Evolutionary conservation across 176 grass and related monocot species (phyloP).

Genomic region (Oryza coarctata): DNA sequence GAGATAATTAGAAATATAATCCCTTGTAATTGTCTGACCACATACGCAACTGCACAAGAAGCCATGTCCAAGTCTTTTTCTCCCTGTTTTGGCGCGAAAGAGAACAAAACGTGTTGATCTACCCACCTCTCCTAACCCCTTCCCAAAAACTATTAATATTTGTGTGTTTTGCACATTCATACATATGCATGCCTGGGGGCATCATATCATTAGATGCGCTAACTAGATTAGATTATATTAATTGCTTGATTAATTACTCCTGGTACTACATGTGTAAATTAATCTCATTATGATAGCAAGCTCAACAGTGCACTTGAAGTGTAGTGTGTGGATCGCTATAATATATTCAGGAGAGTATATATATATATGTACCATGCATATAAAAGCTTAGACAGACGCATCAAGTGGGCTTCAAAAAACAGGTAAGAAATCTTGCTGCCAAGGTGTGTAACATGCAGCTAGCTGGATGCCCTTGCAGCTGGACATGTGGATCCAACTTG

Average conservation of each 20-base stretch:
- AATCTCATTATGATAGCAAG: constrained; percentile 7
- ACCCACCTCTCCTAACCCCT: not conserved
- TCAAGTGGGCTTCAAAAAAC: not conserved
- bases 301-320: constrained; percentile 38
- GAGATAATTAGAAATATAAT: not conserved
- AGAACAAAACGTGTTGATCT: not conserved
- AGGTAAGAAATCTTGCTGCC: not conserved
- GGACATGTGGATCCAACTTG: not conserved
- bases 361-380: not conserved
- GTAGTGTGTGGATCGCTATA: not conserved
- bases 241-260: not conserved
- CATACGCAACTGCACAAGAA: not conserved
- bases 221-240: not conserved
- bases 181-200: not conserved
- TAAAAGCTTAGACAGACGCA: not conserved
- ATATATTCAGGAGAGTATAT: not conserved
- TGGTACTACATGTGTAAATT: not conserved
- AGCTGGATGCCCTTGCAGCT: not conserved
- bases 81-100: not conserved
- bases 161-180: not conserved
- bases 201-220: not conserved
- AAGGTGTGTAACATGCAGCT: not conserved
- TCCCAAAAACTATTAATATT: not conserved
- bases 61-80: not conserved
- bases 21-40: not conserved